Percentiles rank a stretch among this genome's conserved stretches.
Evolutionary conservation across 495 filamentous ascomycete species (phyloP).

Genomic region (Daldinia concentrica): DNA sequence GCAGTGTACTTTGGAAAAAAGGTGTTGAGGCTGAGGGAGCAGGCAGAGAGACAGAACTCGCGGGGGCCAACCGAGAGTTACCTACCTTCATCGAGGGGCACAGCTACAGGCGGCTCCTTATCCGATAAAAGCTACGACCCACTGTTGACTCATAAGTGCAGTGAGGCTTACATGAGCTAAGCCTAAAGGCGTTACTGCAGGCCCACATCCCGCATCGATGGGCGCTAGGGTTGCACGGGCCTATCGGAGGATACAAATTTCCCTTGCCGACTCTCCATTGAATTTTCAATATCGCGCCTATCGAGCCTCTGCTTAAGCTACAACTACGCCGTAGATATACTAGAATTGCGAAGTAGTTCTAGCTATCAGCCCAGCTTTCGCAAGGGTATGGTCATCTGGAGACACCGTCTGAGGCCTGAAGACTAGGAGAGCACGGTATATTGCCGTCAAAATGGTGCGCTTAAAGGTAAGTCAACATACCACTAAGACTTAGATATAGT

Average conservation of each 20-base stretch:
- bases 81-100: slow-evolving; percentile 11
- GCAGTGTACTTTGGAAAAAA: neutral
- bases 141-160: slow-evolving; percentile 9
- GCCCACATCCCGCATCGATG: slow-evolving; percentile 1
- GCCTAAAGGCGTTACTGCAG: neutral
- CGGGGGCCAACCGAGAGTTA: neutral
- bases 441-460: slow-evolving; percentile 37
- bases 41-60: neutral
- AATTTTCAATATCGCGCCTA: slow-evolving; percentile 32
- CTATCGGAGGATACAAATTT: slow-evolving; percentile 44
- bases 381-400: neutral
- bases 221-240: neutral
- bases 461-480: slow-evolving; percentile 37
- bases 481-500: neutral
- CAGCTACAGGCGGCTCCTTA: neutral
- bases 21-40: neutral
- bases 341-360: neutral
- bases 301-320: slow-evolving; percentile 1
- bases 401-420: neutral
- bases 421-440: neutral
- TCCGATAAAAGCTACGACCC: slow-evolving; percentile 9
- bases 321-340: neutral
- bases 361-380: neutral
- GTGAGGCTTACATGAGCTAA: neutral
- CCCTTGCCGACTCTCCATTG: slow-evolving; percentile 41